phyloP scores from a whole-genome alignment of 495 filamentous ascomycete species.

The Penicillium canariense region DNA sequence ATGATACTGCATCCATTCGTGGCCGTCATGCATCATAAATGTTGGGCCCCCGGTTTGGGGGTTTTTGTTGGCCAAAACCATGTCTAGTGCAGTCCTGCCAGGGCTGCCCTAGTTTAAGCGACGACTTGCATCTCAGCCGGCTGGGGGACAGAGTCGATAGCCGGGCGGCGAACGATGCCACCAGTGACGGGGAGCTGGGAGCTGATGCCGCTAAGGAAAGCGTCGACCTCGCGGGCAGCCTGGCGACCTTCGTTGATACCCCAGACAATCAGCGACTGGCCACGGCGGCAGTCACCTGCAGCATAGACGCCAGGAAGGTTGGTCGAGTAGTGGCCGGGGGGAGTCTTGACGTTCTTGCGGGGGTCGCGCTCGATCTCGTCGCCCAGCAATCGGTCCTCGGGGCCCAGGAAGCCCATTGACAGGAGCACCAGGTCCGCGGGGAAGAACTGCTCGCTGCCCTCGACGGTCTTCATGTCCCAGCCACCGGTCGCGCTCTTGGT shows the following conservation, averaged over 20 bases:
- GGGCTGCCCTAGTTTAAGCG: constrained; percentile 20
- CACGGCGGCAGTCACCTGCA: constrained; percentile 93
- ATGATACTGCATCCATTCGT: constrained; percentile 6
- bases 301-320: constrained; percentile 90
- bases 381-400: constrained; percentile 85
- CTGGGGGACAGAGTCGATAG: constrained; percentile 48
- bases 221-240: constrained; percentile 89
- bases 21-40: constrained; percentile 7
- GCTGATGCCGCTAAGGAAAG: constrained; percentile 73
- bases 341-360: constrained; percentile 97
- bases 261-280: constrained; percentile 96
- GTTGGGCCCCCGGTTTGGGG: too few relatives aligned
- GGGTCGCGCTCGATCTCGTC: constrained; percentile 87
- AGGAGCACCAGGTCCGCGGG: constrained; percentile 93
- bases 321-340: constrained; percentile 83
- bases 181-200: constrained; percentile 88
- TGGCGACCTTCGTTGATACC: constrained; percentile 98
- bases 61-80: too few relatives aligned
- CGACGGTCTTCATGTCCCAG: constrained; percentile 99
- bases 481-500: constrained; percentile 84
- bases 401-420: constrained; percentile 98
- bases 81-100: constrained; percentile 7
- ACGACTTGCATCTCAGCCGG: constrained; percentile 26
- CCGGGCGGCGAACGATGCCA: constrained; percentile 84
- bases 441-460: constrained; percentile 95